Percentiles rank a stretch among this genome's conserved stretches.
These are phyloP conservation scores for Tephrocybe sp. DNA, from an alignment of 768 basidiomycete species.

Conservation along the genomic window DNA sequence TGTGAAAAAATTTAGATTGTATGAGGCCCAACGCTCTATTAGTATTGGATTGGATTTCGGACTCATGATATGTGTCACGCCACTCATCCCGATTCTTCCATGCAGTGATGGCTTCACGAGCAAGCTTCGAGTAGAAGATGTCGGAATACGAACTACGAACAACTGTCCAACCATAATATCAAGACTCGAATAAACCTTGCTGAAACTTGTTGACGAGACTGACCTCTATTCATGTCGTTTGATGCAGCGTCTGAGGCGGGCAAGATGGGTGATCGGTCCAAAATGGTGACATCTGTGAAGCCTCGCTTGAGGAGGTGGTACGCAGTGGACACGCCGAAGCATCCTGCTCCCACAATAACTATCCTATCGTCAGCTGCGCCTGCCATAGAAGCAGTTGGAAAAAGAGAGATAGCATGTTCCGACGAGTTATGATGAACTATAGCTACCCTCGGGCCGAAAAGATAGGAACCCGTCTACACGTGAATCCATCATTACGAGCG, in stretches of 20 bases:
- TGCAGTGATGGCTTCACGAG: constrained; percentile 69
- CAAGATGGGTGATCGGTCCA: constrained; percentile 67
- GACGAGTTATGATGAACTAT: neutral
- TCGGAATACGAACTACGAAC: constrained; percentile 76
- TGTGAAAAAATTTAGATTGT: constrained; percentile 24
- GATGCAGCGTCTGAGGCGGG: constrained; percentile 85
- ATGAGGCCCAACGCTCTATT: constrained; percentile 3
- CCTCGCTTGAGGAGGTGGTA: constrained; percentile 72
- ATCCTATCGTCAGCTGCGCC: constrained; percentile 31
- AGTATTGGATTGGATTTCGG: constrained; percentile 37
- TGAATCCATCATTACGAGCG: no score
- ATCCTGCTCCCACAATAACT: constrained; percentile 79
- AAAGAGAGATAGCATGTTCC: neutral
- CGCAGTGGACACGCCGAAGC: constrained; percentile 88
- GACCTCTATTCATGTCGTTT: constrained; percentile 53
- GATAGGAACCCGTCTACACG: no score
- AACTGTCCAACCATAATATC: constrained; percentile 39
- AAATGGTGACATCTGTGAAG: constrained; percentile 67
- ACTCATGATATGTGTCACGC: constrained; percentile 86
- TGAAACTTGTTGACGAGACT: constrained; percentile 10
- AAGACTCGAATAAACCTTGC: neutral
- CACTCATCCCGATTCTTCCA: constrained; percentile 73
- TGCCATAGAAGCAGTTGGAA: neutral
- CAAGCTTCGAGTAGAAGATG: constrained; percentile 65
- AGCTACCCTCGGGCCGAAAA: neutral